Evolutionary conservation across 1,139 yeast genomes (phyloP).

Genomic region (Pichia sp.): DNA sequence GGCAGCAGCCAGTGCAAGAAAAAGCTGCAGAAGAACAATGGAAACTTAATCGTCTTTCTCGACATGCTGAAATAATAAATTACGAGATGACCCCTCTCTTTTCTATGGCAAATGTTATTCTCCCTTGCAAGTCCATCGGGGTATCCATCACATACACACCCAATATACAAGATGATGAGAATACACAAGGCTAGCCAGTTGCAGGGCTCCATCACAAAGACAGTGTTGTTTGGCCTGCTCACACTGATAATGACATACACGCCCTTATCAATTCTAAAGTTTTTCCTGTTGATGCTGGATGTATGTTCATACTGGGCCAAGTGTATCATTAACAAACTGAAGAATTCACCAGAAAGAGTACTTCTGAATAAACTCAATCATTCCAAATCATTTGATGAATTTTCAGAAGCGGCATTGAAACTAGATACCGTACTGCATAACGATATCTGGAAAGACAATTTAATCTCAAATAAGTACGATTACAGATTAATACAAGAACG

Average conservation of each 20-base stretch:
- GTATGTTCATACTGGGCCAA: slow-evolving; percentile 20
- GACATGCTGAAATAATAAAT: too few species aligned
- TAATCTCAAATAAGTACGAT: slow-evolving; percentile 80
- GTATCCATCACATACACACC: too few species aligned
- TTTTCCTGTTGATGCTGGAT: slow-evolving; percentile 16
- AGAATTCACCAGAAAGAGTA: slow-evolving; percentile 31
- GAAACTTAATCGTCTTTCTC: too few species aligned
- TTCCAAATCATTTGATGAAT: slow-evolving; percentile 54
- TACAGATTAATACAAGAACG: slow-evolving; percentile 79
- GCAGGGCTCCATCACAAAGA: slow-evolving; percentile 8
- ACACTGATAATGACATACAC: slow-evolving; percentile 18
- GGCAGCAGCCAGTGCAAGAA: too few species aligned
- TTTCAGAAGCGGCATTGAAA: slow-evolving; percentile 57
- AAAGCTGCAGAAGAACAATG: too few species aligned
- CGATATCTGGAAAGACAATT: slow-evolving; percentile 84
- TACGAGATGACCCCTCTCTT: too few species aligned
- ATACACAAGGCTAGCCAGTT: slow-evolving; percentile 8
- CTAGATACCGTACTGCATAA: slow-evolving; percentile 68
- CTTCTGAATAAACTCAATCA: slow-evolving; percentile 40
- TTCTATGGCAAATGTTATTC: too few species aligned
- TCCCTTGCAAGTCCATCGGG: too few species aligned
- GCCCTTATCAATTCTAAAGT: slow-evolving; percentile 19
- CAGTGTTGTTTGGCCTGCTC: slow-evolving; percentile 12
- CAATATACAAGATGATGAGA: slow-evolving; percentile 13
- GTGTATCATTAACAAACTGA: slow-evolving; percentile 33